phyloP scores from a whole-genome alignment of 805 yeast genomes.

The Yarrowia bubula region DNA sequence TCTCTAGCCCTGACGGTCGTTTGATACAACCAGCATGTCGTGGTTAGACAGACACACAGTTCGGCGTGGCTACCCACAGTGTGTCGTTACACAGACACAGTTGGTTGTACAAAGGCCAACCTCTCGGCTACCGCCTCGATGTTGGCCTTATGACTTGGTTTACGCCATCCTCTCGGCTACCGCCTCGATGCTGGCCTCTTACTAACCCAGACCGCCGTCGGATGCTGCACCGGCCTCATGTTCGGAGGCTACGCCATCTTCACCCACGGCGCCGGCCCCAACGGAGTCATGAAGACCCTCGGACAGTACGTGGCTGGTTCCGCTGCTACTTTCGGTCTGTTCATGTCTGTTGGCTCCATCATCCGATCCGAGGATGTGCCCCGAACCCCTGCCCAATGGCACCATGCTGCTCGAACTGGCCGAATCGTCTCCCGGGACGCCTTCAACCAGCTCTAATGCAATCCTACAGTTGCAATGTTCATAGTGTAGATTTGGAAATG shows the following conservation, averaged over 20 bases:
- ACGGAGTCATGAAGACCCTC: conserved; percentile 92
- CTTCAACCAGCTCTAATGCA: conserved; percentile 27
- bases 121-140: no score
- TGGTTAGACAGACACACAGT: no score
- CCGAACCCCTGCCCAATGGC: conserved; percentile 36
- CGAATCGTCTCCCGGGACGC: conserved; percentile 23
- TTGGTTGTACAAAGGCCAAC: no score
- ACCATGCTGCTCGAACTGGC: conserved; percentile 30
- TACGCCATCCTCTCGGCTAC: no score
- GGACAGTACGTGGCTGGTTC: conserved; percentile 97
- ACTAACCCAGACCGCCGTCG: conserved; percentile 57
- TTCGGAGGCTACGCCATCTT: conserved; percentile 87
- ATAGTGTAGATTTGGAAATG: conserved; percentile 25
- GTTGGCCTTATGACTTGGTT: no score
- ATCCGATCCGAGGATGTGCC: conserved; percentile 40
- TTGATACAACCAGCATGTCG: no score
- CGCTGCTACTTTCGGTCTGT: conserved; percentile 89
- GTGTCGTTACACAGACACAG: no score
- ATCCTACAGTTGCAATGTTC: conserved; percentile 26
- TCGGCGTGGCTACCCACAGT: no score
- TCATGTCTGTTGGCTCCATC: conserved; percentile 90
- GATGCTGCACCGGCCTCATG: conserved; percentile 90
- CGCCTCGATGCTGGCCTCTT: no score
- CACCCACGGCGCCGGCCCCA: conserved; percentile 97
- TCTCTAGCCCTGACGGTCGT: no score